These are phyloP conservation scores for Candida krabiensis DNA, from an alignment of 805 yeast species.

Conservation along the genomic window DNA sequence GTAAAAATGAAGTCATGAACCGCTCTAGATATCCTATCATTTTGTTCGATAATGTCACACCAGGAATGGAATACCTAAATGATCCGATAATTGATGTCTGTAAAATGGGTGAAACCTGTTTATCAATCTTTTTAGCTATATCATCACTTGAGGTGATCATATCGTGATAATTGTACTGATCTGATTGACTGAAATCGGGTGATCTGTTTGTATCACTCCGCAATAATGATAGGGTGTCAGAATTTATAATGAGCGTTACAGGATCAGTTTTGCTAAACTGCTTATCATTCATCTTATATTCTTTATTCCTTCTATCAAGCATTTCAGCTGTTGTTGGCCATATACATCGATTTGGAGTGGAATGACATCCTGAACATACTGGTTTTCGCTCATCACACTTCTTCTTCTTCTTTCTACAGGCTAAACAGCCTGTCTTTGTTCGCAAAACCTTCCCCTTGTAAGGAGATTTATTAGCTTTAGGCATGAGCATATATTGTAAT, in stretches of 20 bases:
- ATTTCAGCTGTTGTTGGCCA: constrained; percentile 7
- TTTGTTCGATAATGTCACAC: not conserved
- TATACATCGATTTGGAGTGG: constrained; percentile 1
- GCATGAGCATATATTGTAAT: too few relatives aligned
- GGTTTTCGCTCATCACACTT: constrained; percentile 14
- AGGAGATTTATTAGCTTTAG: too few relatives aligned
- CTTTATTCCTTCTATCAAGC: constrained; percentile 7
- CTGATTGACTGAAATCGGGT: too few relatives aligned
- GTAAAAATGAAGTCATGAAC: constrained; percentile 6
- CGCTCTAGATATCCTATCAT: constrained; percentile 4
- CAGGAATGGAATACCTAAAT: constrained; percentile 1
- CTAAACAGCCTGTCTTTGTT: constrained; percentile 8
- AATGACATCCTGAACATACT: constrained; percentile 5
- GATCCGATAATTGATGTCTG: not conserved
- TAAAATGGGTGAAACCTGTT: too few relatives aligned
- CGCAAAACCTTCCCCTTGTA: too few relatives aligned
- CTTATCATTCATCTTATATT: too few relatives aligned
- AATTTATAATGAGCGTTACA: too few relatives aligned
- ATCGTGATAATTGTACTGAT: too few relatives aligned
- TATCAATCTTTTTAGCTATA: too few relatives aligned
- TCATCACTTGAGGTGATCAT: too few relatives aligned
- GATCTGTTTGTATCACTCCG: not conserved
- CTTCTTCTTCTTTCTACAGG: constrained; percentile 7
- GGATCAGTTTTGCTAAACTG: too few relatives aligned
- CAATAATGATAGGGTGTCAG: too few relatives aligned